Conservation (phyloP, 495 filamentous ascomycete genomes). For the Polyplosphaeria fusca region DNA sequence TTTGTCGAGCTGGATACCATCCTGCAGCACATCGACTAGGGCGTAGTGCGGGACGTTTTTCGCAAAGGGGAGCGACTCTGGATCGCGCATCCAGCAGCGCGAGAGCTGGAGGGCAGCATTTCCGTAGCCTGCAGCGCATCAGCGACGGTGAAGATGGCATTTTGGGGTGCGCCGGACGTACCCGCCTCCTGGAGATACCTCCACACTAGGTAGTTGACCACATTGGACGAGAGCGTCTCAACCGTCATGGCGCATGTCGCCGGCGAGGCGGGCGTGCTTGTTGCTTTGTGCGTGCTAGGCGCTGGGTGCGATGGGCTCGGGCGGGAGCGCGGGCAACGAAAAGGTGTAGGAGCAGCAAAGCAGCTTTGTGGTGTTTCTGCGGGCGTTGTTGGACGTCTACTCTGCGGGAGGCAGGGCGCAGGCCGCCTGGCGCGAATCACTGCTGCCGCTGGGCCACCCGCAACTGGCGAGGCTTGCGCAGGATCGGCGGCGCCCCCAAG, state of each 20-base stretch:
- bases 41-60: slow-evolving; percentile 32
- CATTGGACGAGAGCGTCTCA: slow-evolving; percentile 71
- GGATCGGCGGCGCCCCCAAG: no score
- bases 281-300: background rate
- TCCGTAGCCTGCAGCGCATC: slow-evolving; percentile 29
- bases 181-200: slow-evolving; percentile 61
- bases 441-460: background rate
- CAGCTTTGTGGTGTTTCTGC: no score
- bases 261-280: slow-evolving; percentile 9
- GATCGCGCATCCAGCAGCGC: slow-evolving; percentile 41
- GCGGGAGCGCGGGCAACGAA: background rate
- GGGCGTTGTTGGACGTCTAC: no score
- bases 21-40: slow-evolving; percentile 40
- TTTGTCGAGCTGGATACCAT: slow-evolving; percentile 42
- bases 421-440: background rate
- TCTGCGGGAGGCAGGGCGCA: no score
- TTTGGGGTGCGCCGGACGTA: slow-evolving; percentile 1
- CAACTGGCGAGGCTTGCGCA: background rate
- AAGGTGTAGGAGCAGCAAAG: no score
- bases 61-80: slow-evolving; percentile 42
- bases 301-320: background rate
- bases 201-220: slow-evolving; percentile 98
- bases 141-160: slow-evolving; percentile 4
- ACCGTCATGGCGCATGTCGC: slow-evolving; percentile 36
- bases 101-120: slow-evolving; percentile 35